Evolutionary conservation across 352 stramenopile species (phyloP), one percentile per base, ranked within the genome.

Genomic region (Phytophthora citrophthora): DNA sequence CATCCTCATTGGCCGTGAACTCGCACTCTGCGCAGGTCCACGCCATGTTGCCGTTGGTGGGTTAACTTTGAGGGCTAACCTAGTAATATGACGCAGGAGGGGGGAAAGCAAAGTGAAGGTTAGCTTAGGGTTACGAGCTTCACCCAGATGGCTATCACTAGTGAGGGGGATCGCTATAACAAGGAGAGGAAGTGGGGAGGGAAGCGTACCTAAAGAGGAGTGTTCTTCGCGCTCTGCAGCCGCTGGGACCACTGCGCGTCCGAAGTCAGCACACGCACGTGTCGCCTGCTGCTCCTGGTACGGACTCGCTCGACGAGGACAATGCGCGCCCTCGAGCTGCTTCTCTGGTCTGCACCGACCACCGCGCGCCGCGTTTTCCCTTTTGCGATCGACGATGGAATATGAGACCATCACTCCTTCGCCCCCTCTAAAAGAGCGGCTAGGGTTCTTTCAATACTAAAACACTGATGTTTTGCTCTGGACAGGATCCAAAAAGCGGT

Each of bases 11-110:
- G 43, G 77, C 70, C 26, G 76, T 53, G 65, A 88, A 91, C 60
- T 88, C 74, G 61, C 83, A 91, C 26, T 70, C 79, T 26, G 74
- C 67, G 54, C 83, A 91, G 24, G 66, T 74, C 81, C 83, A 90
- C 69, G 77, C 41, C 83, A 91, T 91, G 16, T 4, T 43, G 16
- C 38, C 27, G 24, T 24, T 40, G 23, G 43, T 54, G 13, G 20
- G 18, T 50, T 48, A 45, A 47, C 31, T 51, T 29, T 13, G 9
- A 12, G 16, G 29, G 5, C 59, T 18, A 51, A 60, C 27, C 47
- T 57, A 34, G 4, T 24, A 51, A 40, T 24, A 61, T 43, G 23
- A 52, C n/a, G 12, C 40, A 34, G 16, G 15, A 47, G 41, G 20
- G 41, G 20, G 20, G 20, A 11, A 46, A 36, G 41, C 18, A 60